A percentile compares a stretch with the other conserved stretches of the same genome.
phyloP scores from a whole-genome alignment of 208 protist genomes.

The Leishmania braziliensis region DNA sequence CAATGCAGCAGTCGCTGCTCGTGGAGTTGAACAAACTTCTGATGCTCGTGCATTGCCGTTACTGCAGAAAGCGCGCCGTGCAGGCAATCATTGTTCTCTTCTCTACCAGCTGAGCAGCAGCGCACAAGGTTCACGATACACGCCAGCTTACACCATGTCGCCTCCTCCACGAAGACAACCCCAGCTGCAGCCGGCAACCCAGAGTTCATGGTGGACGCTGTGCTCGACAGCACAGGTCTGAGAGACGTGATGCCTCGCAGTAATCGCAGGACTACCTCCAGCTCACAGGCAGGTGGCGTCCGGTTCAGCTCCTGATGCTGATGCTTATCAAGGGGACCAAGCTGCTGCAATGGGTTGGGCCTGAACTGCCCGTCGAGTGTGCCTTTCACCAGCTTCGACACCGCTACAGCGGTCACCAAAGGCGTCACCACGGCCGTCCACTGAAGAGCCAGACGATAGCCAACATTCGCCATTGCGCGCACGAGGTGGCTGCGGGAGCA shows the following conservation, averaged over 20 bases:
- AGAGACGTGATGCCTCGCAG: not conserved
- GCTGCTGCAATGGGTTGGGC: not conserved
- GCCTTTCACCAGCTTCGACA: not conserved
- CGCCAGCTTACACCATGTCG: conserved; percentile 30
- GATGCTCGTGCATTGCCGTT: not conserved
- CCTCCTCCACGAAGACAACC: conserved; percentile 7
- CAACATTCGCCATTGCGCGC: conserved; percentile 6
- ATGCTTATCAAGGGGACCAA: not conserved
- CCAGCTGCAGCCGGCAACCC: not conserved
- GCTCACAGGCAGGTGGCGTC: not conserved
- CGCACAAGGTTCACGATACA: conserved; percentile 12
- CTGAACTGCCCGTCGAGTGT: not conserved
- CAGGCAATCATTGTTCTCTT: too few relatives aligned
- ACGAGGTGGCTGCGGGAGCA: not conserved
- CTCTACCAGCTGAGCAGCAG: not conserved
- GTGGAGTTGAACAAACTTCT: conserved; percentile 4
- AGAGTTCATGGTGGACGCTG: not conserved
- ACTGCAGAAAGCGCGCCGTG: not conserved
- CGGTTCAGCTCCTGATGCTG: not conserved
- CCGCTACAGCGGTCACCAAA: not conserved
- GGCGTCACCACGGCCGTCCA: conserved; percentile 9
- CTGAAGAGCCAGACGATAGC: conserved; percentile 11
- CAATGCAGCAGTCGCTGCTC: conserved; percentile 8
- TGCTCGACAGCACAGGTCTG: not conserved
- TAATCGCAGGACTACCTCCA: conserved; percentile 1